phyloP scores from a whole-genome alignment of 257 asterid species.

The Primulina tabacum region DNA sequence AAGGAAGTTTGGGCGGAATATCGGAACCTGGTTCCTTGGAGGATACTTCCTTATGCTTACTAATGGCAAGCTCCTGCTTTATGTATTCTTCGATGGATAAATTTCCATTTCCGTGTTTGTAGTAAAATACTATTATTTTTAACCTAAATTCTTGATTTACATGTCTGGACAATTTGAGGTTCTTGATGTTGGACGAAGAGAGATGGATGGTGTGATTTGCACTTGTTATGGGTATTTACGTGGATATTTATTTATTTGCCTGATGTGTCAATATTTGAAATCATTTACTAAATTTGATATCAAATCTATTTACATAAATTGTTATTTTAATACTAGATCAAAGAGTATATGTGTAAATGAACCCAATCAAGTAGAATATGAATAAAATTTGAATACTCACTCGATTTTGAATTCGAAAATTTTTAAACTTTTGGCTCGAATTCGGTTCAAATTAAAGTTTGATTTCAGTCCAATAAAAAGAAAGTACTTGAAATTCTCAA shows the following conservation, averaged over 20 bases:
- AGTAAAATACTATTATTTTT: background rate
- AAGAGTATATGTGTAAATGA: too few relatives aligned
- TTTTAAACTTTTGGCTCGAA: too few relatives aligned
- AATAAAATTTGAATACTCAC: too few relatives aligned
- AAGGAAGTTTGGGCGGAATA: constrained; percentile 88
- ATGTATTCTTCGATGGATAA: background rate
- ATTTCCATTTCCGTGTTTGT: background rate
- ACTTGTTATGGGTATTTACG: background rate
- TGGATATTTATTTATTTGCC: background rate
- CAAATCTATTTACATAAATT: too few relatives aligned
- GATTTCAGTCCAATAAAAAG: too few relatives aligned
- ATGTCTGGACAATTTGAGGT: background rate
- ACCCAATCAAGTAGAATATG: too few relatives aligned
- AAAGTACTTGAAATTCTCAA: too few relatives aligned
- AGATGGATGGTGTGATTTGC: background rate
- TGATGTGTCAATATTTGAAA: too few relatives aligned
- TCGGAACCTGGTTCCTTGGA: constrained; percentile 77
- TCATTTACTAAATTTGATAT: too few relatives aligned
- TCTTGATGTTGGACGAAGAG: background rate
- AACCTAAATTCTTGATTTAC: background rate
- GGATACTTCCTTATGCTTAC: constrained; percentile 82
- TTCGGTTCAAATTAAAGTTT: too few relatives aligned
- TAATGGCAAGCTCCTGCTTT: constrained; percentile 21
- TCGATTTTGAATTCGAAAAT: too few relatives aligned
- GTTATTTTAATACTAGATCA: too few relatives aligned